A percentile compares a stretch with the other conserved stretches of the same genome.
Conservation (phyloP, 306 rosid genomes). For the Vigna angularis region DNA sequence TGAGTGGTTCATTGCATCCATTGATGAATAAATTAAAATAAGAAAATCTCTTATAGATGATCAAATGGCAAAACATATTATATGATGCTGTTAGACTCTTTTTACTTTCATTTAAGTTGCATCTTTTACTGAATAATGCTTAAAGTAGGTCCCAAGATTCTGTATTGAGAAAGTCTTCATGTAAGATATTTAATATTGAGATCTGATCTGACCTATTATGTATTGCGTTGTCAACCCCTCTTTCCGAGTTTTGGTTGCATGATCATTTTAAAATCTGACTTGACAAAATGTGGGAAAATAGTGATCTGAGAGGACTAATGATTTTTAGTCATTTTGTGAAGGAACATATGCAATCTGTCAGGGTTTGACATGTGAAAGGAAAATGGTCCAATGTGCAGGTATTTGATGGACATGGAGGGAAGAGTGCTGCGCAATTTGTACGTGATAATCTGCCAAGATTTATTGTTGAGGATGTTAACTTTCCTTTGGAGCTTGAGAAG, state of each 20-base stretch:
- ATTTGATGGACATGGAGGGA: slow-evolving; percentile 96
- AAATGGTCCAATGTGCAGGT: slow-evolving; percentile 63
- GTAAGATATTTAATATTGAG: neutral
- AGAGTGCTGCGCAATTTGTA: slow-evolving; percentile 85
- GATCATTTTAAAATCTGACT: slow-evolving; percentile 21
- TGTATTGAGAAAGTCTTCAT: neutral
- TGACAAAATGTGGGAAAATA: slow-evolving; percentile 9
- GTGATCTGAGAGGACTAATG: neutral
- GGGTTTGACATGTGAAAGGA: slow-evolving; percentile 30
- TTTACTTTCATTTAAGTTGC: neutral
- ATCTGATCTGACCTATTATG: neutral
- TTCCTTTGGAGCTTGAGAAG: slow-evolving; percentile 90
- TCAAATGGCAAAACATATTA: neutral
- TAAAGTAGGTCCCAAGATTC: slow-evolving; percentile 1
- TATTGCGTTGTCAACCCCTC: neutral
- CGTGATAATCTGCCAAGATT: slow-evolving; percentile 87
- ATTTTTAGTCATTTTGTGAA: neutral
- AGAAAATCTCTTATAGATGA: neutral
- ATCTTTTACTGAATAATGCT: neutral
- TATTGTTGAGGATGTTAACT: slow-evolving; percentile 87
- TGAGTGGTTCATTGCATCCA: neutral
- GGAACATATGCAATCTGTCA: slow-evolving; percentile 3
- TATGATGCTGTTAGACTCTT: neutral
- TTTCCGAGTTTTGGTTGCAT: neutral
- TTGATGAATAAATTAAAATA: slow-evolving; percentile 2